Conservation (phyloP, 371 early-diverging fungal species). For the Funneliformis caledonium region DNA sequence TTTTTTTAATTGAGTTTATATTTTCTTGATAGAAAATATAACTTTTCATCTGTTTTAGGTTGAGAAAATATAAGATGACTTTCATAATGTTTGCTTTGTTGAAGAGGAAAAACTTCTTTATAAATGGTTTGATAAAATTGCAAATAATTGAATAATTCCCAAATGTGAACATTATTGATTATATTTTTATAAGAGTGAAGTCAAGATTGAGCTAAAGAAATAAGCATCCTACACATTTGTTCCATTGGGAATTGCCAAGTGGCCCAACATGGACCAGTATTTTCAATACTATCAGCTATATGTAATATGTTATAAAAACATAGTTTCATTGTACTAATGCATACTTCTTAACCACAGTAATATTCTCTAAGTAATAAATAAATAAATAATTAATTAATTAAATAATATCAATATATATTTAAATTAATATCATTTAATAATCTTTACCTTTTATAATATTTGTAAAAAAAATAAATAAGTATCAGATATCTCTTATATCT, state of each 20-base stretch:
- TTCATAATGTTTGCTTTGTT: neutral
- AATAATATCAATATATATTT: neutral
- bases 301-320: constrained; percentile 6
- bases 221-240: neutral
- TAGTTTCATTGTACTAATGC: neutral
- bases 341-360: neutral
- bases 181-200: too few relatives aligned
- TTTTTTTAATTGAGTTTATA: neutral
- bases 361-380: neutral
- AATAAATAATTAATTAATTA: neutral
- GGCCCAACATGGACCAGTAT: constrained; percentile 12
- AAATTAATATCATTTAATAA: neutral
- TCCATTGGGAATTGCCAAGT: neutral
- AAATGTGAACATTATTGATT: too few relatives aligned
- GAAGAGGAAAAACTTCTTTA: neutral
- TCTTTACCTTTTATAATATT: neutral
- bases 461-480: neutral
- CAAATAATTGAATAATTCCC: neutral
- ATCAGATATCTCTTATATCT: neutral
- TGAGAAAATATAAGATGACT: neutral
- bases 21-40: constrained; percentile 1
- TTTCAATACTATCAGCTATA: neutral
- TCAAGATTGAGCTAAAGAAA: too few relatives aligned
- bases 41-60: neutral
- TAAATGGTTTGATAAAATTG: neutral